phyloP scores from a whole-genome alignment of 2,329 filamentous ascomycete species.

The Colletotrichum sojae region DNA sequence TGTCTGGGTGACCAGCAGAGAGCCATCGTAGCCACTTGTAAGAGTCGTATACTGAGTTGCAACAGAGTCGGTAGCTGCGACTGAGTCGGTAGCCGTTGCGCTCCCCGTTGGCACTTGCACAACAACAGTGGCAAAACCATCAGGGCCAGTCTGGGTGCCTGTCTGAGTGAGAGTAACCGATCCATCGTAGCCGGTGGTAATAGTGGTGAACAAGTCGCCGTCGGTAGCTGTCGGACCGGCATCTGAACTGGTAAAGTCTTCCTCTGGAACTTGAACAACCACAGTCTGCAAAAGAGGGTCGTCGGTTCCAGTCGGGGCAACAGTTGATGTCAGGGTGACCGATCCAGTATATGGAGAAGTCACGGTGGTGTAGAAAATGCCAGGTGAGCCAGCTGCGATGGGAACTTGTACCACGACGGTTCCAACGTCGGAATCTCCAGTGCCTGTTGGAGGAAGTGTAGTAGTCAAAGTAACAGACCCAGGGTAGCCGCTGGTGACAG shows the following conservation, averaged over 20 bases:
- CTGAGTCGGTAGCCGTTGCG: background rate
- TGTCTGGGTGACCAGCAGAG: conserved; percentile 1
- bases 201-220: background rate
- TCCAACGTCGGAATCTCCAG: background rate
- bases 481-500: conserved; percentile 12
- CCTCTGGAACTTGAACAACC: background rate
- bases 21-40: conserved; percentile 25
- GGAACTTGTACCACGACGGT: conserved; percentile 15
- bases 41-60: conserved; percentile 3
- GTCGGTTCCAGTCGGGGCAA: background rate
- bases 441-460: background rate
- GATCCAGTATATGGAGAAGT: background rate
- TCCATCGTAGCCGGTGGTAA: background rate
- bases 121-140: background rate
- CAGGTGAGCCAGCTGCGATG: background rate
- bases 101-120: background rate
- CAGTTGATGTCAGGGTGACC: background rate
- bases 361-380: background rate
- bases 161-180: background rate
- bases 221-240: background rate
- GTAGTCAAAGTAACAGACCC: conserved; percentile 6
- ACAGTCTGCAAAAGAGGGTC: background rate
- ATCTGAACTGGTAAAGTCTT: background rate
- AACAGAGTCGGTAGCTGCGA: background rate
- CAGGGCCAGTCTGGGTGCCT: background rate